Evolutionary conservation across 2,329 filamentous ascomycete species (phyloP).

Genomic region (Bimuria novae-zelandiae): DNA sequence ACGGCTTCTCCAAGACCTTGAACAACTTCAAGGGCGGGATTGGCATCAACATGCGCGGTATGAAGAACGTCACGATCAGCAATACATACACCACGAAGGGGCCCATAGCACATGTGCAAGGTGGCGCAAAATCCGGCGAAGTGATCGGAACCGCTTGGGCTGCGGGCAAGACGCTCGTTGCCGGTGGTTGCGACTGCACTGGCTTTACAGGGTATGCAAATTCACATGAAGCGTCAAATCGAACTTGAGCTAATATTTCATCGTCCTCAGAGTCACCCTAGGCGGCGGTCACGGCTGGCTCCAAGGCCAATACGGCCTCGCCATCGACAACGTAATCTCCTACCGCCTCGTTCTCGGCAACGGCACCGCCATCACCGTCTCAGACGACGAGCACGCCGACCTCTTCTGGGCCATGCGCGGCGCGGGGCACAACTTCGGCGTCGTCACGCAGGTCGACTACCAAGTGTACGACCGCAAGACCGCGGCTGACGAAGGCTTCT

Average conservation of each 20-base stretch:
- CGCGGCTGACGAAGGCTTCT: constrained; percentile 15
- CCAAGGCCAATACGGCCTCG: constrained; percentile 50
- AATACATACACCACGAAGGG: constrained; percentile 21
- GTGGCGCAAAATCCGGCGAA: constrained; percentile 30
- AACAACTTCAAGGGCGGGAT: constrained; percentile 26
- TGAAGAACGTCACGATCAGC: constrained; percentile 33
- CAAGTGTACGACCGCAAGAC: constrained; percentile 22
- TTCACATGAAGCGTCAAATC: too few relatives aligned
- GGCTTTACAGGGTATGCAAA: too few relatives aligned
- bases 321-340: constrained; percentile 30
- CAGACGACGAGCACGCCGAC: constrained; percentile 39
- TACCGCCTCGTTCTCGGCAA: constrained; percentile 46
- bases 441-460: constrained; percentile 29
- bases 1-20: constrained; percentile 28
- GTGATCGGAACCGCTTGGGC: constrained; percentile 30
- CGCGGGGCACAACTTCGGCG: constrained; percentile 41
- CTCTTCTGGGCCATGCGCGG: constrained; percentile 43
- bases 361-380: constrained; percentile 37
- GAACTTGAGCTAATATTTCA: not conserved
- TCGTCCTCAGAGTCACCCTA: constrained; percentile 49
- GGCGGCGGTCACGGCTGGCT: constrained; percentile 64
- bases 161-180: constrained; percentile 25
- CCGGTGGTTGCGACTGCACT: constrained; percentile 27
- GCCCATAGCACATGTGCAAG: constrained; percentile 34
- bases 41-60: constrained; percentile 33